A percentile compares a stretch with the other conserved stretches of the same genome.
Evolutionary conservation across 495 filamentous ascomycete species (phyloP).

Genomic region (Darksidea phi): DNA sequence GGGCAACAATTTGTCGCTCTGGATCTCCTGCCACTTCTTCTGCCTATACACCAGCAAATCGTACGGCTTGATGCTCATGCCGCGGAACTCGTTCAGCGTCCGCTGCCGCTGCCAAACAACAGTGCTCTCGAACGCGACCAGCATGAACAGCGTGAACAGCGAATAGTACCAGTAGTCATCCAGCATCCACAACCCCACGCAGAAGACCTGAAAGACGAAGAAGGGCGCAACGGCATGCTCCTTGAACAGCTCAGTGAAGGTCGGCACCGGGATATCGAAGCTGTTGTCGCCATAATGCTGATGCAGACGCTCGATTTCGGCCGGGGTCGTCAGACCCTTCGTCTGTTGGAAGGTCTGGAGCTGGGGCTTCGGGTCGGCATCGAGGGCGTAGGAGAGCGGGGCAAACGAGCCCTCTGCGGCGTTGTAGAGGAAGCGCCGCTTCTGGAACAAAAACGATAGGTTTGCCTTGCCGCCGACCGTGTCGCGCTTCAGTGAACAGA

Average conservation of each 20-base stretch:
- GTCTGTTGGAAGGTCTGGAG: conserved; percentile 75
- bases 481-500: conserved; percentile 75
- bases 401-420: conserved; percentile 66
- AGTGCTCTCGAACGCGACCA: conserved; percentile 95
- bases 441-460: conserved; percentile 94
- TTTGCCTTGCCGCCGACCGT: conserved; percentile 71
- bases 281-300: conserved; percentile 96
- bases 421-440: conserved; percentile 89
- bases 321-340: conserved; percentile 65
- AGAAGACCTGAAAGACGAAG: conserved; percentile 99
- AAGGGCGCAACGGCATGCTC: conserved; percentile 98
- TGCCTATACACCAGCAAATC: conserved; percentile 84
- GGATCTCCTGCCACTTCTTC: conserved; percentile 81
- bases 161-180: conserved; percentile 99
- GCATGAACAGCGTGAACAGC: conserved; percentile 96
- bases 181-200: conserved; percentile 96
- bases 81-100: conserved; percentile 94
- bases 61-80: conserved; percentile 99
- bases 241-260: conserved; percentile 92
- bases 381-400: conserved; percentile 80
- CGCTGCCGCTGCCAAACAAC: conserved; percentile 98
- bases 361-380: conserved; percentile 74
- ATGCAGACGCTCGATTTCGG: conserved; percentile 73
- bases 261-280: conserved; percentile 96
- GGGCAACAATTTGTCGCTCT: conserved; percentile 90